These are phyloP conservation scores for Evansstolkia leycettana DNA, from an alignment of 495 filamentous ascomycete genomes.

Conservation along the genomic window DNA sequence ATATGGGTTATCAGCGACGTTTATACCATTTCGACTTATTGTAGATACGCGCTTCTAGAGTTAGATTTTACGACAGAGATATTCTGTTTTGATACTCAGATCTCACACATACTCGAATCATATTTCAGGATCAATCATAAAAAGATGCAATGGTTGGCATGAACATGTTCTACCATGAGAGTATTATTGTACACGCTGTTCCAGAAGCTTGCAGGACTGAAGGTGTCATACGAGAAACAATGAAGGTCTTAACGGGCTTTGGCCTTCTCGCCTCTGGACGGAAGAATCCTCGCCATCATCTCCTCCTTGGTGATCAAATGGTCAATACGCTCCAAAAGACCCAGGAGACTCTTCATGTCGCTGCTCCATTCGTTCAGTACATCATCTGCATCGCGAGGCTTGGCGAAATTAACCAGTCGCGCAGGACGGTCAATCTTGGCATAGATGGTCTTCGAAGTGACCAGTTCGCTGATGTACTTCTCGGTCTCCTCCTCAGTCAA, in stretches of 20 bases:
- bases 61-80: too few species aligned
- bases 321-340: slow-evolving; percentile 85
- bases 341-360: slow-evolving; percentile 95
- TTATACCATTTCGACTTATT: too few species aligned
- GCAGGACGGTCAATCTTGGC: slow-evolving; percentile 96
- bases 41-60: too few species aligned
- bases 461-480: slow-evolving; percentile 90
- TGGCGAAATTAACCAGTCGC: slow-evolving; percentile 80
- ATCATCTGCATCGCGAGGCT: slow-evolving; percentile 91
- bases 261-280: slow-evolving; percentile 44
- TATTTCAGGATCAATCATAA: too few species aligned
- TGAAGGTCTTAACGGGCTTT: slow-evolving; percentile 23
- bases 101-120: too few species aligned
- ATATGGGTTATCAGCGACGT: too few species aligned
- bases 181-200: slow-evolving; percentile 24
- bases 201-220: slow-evolving; percentile 4
- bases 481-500: slow-evolving; percentile 91
- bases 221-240: not conserved
- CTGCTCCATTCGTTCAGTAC: slow-evolving; percentile 97
- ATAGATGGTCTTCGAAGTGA: slow-evolving; percentile 92
- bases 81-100: too few species aligned
- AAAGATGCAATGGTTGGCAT: slow-evolving; percentile 1
- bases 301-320: slow-evolving; percentile 99
- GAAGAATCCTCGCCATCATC: slow-evolving; percentile 97
- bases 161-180: not conserved